Conservation (phyloP, 352 stramenopile genomes). For the Phytopythium ostracodes region DNA sequence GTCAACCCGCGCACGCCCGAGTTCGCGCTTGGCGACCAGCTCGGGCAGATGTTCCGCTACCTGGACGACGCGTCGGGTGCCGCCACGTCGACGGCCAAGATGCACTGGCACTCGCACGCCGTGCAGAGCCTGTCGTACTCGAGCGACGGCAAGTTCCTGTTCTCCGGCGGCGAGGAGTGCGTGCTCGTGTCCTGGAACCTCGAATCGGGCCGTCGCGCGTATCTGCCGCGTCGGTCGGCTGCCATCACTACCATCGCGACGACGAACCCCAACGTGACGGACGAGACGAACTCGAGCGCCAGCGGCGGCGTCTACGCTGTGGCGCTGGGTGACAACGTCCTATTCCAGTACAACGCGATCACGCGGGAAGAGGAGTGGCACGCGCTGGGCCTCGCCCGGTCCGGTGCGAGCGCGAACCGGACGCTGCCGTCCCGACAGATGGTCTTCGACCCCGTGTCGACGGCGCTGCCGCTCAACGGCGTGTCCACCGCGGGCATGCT, state of each 20-base stretch:
- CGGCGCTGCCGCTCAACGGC: conserved; percentile 61
- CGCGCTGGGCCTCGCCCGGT: conserved; percentile 52
- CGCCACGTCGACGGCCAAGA: conserved; percentile 32
- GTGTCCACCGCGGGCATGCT: conserved; percentile 53
- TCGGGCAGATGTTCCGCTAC: conserved; percentile 67
- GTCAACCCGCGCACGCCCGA: conserved; percentile 43
- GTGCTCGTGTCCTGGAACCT: conserved; percentile 87
- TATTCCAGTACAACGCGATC: conserved; percentile 84
- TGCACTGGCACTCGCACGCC: conserved; percentile 87
- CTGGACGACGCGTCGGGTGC: conserved; percentile 11
- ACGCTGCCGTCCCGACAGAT: conserved; percentile 55
- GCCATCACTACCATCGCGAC: conserved; percentile 49
- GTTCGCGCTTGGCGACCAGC: conserved; percentile 60
- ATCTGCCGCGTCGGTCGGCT: conserved; percentile 74
- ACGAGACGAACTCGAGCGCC: conserved; percentile 1
- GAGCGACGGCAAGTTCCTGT: conserved; percentile 64
- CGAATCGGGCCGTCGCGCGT: conserved; percentile 63
- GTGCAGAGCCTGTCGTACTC: conserved; percentile 74
- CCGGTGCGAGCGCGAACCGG: conserved; percentile 27
- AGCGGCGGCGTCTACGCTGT: conserved; percentile 65
- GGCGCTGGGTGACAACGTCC: conserved; percentile 50
- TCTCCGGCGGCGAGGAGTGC: conserved; percentile 84
- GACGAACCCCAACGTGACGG: conserved; percentile 1
- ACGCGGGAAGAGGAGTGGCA: conserved; percentile 79
- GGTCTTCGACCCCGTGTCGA: conserved; percentile 56